These are phyloP conservation scores for Naganishia sp. DNA, from an alignment of 1,284 basidiomycete species.

Conservation along the genomic window DNA sequence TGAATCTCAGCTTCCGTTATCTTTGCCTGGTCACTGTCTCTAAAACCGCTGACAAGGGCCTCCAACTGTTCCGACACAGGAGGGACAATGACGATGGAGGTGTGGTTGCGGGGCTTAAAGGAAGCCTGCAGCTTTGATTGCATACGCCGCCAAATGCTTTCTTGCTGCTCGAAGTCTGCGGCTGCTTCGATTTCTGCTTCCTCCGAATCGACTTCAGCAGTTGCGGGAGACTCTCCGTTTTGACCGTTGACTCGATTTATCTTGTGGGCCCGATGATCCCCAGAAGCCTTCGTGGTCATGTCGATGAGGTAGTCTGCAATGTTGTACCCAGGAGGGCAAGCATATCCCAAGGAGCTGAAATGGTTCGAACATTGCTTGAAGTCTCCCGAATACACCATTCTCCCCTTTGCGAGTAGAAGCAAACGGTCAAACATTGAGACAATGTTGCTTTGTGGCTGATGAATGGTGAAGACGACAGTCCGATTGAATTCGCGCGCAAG, in stretches of 20 bases:
- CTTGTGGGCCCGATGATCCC: constrained; percentile 52
- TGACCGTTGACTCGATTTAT: constrained; percentile 39
- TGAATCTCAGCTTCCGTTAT: constrained; percentile 68
- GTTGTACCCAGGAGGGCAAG: constrained; percentile 94
- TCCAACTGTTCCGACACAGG: constrained; percentile 66
- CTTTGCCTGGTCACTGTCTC: constrained; percentile 66
- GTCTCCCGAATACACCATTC: constrained; percentile 78
- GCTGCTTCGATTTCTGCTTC: constrained; percentile 19
- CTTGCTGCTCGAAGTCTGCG: constrained; percentile 10
- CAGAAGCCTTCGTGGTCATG: constrained; percentile 73
- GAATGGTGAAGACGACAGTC: constrained; percentile 96
- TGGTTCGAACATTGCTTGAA: constrained; percentile 74
- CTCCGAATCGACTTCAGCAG: constrained; percentile 25
- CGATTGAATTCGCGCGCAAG: constrained; percentile 86
- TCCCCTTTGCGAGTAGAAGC: constrained; percentile 79
- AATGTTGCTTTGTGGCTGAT: constrained; percentile 97
- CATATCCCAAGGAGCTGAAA: constrained; percentile 73
- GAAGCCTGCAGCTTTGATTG: neutral
- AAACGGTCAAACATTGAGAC: constrained; percentile 93
- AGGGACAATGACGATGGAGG: constrained; percentile 52
- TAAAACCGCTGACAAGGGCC: constrained; percentile 72
- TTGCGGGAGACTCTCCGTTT: constrained; percentile 3
- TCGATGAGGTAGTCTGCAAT: constrained; percentile 95
- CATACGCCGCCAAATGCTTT: neutral
- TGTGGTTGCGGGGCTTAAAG: constrained; percentile 20